Base-by-base conservation (phyloP, 2,329 filamentous ascomycete genomes). In the Phaeophleospora eucalypticola region DNA sequence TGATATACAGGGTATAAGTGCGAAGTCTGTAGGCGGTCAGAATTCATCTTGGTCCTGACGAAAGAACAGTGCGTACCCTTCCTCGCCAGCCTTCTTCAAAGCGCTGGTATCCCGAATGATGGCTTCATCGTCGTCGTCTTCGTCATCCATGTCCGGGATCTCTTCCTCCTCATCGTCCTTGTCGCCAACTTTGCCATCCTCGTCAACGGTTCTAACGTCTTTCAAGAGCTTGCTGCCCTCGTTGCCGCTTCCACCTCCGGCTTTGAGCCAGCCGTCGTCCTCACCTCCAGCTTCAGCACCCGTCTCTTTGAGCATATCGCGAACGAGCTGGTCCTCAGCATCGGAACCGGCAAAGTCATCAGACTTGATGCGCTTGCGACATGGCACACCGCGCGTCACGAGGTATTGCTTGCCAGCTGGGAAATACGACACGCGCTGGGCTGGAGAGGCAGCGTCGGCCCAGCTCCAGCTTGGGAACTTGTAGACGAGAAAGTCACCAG, bases 391-490 rank as follows among this genome's bases (percentile, higher is more conserved):
- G 49, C 91, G 86, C 9, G 93, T 96, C 35, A 97, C 86, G 32
- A 98, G 80, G 64, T 89, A 98, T 77, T 98, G 93, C 73, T 97
- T 98, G 42, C 86, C 88, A 0, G 83, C 72, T 1, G 93, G 93
- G 3, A 98, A 81, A 65, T 95, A 87, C 56, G 76, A 74, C 45
- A 87, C 87, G 54, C 89, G 85, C 67, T 89, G 87, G 52, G 81
- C 78, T 1, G 84, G 80, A n/a, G 83, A 82, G 45, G 91, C 87
- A 57, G 91, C 90, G 61, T 93, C 88, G 56, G 86, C 83, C 93
- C 93, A 98, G 41, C 88, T 86, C 93, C 93, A 98, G 48, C 91
- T 95, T 7, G 91, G 93, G 72, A 98, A 98, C 75, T 96, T 97
- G 82, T 94, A 95, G 64, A 95, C 90, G 32, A 98, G 83, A 68